Conservation (phyloP, 345 rosid genomes). For the Cochlearia excelsa region DNA sequence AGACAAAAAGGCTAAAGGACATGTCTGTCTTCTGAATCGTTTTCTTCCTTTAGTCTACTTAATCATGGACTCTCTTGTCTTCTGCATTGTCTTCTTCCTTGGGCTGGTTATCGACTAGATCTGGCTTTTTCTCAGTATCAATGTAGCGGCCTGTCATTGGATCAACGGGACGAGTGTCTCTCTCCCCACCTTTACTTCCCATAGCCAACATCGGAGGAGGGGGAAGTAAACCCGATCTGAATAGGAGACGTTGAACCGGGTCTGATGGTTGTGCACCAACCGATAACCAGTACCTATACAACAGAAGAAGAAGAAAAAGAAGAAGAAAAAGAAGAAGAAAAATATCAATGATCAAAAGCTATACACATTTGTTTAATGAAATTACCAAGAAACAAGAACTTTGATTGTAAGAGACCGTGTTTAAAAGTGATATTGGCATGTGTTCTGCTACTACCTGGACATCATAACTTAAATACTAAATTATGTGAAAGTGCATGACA, state of each 20-base stretch:
- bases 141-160: conserved; percentile 70
- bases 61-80: neutral
- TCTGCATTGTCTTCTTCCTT: conserved; percentile 31
- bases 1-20: too few relatives aligned
- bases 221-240: conserved; percentile 83
- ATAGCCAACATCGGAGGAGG: conserved; percentile 85
- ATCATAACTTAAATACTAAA: too few relatives aligned
- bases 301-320: neutral
- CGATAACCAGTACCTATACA: conserved; percentile 82
- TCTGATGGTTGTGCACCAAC: conserved; percentile 97
- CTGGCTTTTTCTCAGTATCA: conserved; percentile 38
- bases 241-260: conserved; percentile 71
- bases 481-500: too few relatives aligned
- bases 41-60: too few relatives aligned
- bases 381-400: neutral
- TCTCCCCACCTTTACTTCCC: conserved; percentile 76
- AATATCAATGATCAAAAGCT: neutral
- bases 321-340: neutral
- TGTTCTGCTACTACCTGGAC: too few relatives aligned
- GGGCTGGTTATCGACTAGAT: conserved; percentile 2
- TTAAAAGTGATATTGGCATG: too few relatives aligned
- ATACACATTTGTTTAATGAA: neutral
- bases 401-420: too few relatives aligned
- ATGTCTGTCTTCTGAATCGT: too few relatives aligned
- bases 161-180: conserved; percentile 69